Evolutionary conservation across 192 early-diverging fungal species (phyloP), one percentile per base, ranked within the genome.

Genomic region (Coemansia furcata): DNA sequence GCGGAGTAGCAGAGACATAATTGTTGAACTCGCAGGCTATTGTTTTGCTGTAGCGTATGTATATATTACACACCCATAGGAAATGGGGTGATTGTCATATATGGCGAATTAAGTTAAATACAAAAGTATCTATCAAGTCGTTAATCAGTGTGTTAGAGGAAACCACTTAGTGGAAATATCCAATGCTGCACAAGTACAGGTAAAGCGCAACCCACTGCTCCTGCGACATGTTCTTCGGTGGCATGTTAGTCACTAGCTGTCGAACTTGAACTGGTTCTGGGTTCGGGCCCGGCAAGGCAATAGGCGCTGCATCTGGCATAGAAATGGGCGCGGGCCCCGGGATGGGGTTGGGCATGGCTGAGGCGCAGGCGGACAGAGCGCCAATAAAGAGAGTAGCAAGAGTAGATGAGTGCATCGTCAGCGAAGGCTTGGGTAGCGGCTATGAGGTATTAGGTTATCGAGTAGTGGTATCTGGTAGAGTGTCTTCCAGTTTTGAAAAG

Each of bases 171-270:
- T 23, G 23, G 19, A 70, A 58, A 32, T 70, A 64, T 15, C 68
- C 68, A 5, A 46, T 63, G 52, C 52, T 55, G 36, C 55, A 43
- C 26, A 70, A 52, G 12, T 64, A 70, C 5, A 64, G 14, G 19
- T 64, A 70, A 0, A 70, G 54, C 52, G 49, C 36, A 3, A 58
- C 5, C 68, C 68, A 70, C 26, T 64, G 60, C 54, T 70, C 38
- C 38, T 38, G 37, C 6, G 62, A 63, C 68, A 63, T 42, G 14
- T 60, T 68, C 30, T 32, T 42, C 29, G 68, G 23, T 5, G 68
- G 42, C 35, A 43, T 44, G 37, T 70, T 64, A 17, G 68, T 70
- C 35, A 70, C 62, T 23, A 70, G 60, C 59, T 70, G 68, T 6
- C 62, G 68, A 52, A n/a, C 43, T 5, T 55, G 66, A 32, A 42